These are phyloP conservation scores for Pisolithus microcarpus DNA, from an alignment of 768 basidiomycete genomes.

Conservation along the genomic window DNA sequence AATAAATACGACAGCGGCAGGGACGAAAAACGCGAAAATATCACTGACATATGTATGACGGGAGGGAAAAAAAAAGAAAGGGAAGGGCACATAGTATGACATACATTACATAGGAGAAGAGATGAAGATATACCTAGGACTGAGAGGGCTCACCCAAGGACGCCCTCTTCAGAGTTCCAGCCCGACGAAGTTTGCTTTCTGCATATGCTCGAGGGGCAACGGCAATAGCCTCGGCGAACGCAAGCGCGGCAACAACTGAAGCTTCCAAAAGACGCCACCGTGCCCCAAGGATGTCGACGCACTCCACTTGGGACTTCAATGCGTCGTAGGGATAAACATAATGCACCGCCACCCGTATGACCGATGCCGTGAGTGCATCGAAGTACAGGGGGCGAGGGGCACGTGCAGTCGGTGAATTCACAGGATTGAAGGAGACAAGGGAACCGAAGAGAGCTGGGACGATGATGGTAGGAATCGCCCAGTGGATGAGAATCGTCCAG, in stretches of 20 bases:
- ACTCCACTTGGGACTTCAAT: slow-evolving; percentile 19
- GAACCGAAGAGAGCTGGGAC: slow-evolving; percentile 51
- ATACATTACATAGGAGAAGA: too few species aligned
- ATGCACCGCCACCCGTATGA: slow-evolving; percentile 55
- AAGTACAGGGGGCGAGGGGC: slow-evolving; percentile 27
- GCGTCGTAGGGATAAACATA: slow-evolving; percentile 45
- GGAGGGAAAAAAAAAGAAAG: too few species aligned
- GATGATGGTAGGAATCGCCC: slow-evolving; percentile 55
- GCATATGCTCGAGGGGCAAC: slow-evolving; percentile 35
- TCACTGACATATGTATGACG: background rate
- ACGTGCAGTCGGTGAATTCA: slow-evolving; percentile 23
- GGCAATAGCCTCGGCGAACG: slow-evolving; percentile 60
- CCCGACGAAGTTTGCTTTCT: slow-evolving; percentile 21
- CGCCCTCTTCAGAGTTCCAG: slow-evolving; percentile 16
- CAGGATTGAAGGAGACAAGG: slow-evolving; percentile 56
- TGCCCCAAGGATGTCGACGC: slow-evolving; percentile 49
- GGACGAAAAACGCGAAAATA: too few species aligned
- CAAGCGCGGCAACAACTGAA: slow-evolving; percentile 51
- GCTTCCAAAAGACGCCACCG: slow-evolving; percentile 52
- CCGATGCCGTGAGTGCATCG: slow-evolving; percentile 60
- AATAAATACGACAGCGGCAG: background rate
- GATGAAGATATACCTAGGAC: background rate
- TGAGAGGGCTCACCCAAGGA: slow-evolving; percentile 16
- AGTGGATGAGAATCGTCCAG: slow-evolving; percentile 51
- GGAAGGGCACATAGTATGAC: too few species aligned